Conservation (phyloP, 371 early-diverging fungal species). For the Circinella umbellata region DNA sequence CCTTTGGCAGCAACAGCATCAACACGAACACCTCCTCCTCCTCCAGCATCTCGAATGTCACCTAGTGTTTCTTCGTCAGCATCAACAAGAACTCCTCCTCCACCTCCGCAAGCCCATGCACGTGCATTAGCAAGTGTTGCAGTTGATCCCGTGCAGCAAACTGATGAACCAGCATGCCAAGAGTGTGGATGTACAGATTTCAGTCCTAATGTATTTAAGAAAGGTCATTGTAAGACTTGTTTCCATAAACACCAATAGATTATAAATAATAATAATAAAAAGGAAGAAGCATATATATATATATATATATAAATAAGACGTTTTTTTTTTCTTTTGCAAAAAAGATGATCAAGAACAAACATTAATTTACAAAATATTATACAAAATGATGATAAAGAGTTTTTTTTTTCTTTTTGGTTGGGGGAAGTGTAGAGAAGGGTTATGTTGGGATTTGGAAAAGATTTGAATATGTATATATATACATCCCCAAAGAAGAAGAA, state of each 20-base stretch:
- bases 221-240: slow-evolving; percentile 69
- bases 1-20: slow-evolving; percentile 11
- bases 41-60: slow-evolving; percentile 13
- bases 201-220: slow-evolving; percentile 71
- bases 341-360: background rate
- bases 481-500: too few species aligned
- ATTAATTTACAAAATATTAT: slow-evolving; percentile 4
- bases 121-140: slow-evolving; percentile 2
- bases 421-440: too few species aligned
- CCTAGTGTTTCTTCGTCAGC: slow-evolving; percentile 15
- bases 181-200: slow-evolving; percentile 75
- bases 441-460: too few species aligned
- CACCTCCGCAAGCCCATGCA: slow-evolving; percentile 20
- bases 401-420: too few species aligned
- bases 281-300: too few species aligned
- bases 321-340: too few species aligned
- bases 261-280: background rate
- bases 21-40: slow-evolving; percentile 21
- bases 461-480: too few species aligned
- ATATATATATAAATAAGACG: too few species aligned
- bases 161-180: slow-evolving; percentile 28
- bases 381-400: too few species aligned
- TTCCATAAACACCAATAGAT: slow-evolving; percentile 60
- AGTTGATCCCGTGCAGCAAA: background rate
- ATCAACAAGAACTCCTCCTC: slow-evolving; percentile 3